Percentiles rank a stretch among this genome's conserved stretches.
phyloP scores from a whole-genome alignment of 352 stramenopile genomes.

The Phytophthora citricola region DNA sequence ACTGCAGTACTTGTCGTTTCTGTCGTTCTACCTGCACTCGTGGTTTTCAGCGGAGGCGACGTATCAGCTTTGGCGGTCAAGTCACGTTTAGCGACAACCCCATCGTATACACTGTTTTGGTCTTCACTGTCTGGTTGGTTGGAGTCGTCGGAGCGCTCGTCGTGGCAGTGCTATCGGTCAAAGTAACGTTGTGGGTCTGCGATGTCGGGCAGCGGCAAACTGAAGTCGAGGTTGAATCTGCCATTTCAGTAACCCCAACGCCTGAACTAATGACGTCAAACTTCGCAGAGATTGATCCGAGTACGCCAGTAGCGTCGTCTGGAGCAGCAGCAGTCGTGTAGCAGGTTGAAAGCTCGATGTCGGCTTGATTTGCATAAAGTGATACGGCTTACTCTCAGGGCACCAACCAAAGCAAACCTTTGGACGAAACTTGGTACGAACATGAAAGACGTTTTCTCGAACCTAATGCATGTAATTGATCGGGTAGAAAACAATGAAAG shows the following conservation, averaged over 20 bases:
- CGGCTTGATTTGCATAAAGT: too few species aligned
- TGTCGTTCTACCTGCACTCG: conserved; percentile 7
- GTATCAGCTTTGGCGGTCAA: not conserved
- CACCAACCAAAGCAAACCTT: too few species aligned
- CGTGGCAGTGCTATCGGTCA: conserved; percentile 11
- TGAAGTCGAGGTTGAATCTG: not conserved
- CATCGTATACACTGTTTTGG: conserved; percentile 7
- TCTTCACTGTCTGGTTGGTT: conserved; percentile 6
- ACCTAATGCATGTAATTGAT: too few species aligned
- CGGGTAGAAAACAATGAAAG: too few species aligned
- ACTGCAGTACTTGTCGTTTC: conserved; percentile 1
- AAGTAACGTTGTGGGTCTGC: conserved; percentile 13
- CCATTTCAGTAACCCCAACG: conserved; percentile 4
- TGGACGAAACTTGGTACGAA: too few species aligned
- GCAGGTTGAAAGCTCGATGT: not conserved
- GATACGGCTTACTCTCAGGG: too few species aligned
- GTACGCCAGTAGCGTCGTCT: not conserved
- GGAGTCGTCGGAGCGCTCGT: conserved; percentile 4
- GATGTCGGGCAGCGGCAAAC: not conserved
- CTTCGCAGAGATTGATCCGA: conserved; percentile 1
- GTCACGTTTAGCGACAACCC: conserved; percentile 7
- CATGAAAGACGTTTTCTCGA: too few species aligned
- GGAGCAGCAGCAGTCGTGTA: conserved; percentile 1
- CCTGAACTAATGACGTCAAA: not conserved
- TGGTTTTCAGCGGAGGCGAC: conserved; percentile 4